Evolutionary conservation across 306 rosid genomes (phyloP).

Genomic region (Dalbergia oliveri): DNA sequence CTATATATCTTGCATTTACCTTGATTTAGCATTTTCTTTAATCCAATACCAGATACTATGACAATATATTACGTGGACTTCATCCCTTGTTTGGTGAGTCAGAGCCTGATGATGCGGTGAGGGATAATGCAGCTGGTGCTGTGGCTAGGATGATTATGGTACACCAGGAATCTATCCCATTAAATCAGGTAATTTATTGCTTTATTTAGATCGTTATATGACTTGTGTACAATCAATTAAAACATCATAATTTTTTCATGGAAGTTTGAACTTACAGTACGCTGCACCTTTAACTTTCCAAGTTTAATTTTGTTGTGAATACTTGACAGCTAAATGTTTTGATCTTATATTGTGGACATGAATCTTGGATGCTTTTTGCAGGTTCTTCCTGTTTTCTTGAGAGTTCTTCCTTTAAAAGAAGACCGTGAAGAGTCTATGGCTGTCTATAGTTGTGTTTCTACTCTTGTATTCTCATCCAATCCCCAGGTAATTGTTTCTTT

Average conservation of each 20-base stretch:
- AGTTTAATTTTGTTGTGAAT: conserved; percentile 27
- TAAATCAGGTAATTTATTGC: conserved; percentile 73
- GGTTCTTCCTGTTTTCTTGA: conserved; percentile 95
- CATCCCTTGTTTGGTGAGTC: conserved; percentile 95
- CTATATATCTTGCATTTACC: conserved; percentile 36
- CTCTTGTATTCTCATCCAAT: conserved; percentile 89
- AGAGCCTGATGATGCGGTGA: conserved; percentile 95
- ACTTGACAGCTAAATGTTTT: conserved; percentile 28
- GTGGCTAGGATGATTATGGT: conserved; percentile 99
- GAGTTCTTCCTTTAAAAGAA: conserved; percentile 94
- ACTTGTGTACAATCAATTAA: not conserved
- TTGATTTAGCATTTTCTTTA: conserved; percentile 51
- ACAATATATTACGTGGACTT: conserved; percentile 80
- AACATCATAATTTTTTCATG: not conserved
- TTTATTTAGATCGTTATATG: conserved; percentile 33
- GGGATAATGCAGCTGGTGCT: conserved; percentile 99
- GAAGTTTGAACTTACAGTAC: conserved; percentile 5
- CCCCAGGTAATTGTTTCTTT: conserved; percentile 70
- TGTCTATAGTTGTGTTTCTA: conserved; percentile 81
- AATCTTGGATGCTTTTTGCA: conserved; percentile 50
- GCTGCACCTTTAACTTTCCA: not conserved
- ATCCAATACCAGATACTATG: conserved; percentile 74
- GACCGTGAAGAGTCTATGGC: conserved; percentile 96
- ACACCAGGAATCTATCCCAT: conserved; percentile 90
- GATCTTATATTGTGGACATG: not conserved